Percentiles rank a stretch among this genome's conserved stretches.
Evolutionary conservation across 2,329 filamentous ascomycete species (phyloP).

Genomic region (Arthrocladium fulminans): DNA sequence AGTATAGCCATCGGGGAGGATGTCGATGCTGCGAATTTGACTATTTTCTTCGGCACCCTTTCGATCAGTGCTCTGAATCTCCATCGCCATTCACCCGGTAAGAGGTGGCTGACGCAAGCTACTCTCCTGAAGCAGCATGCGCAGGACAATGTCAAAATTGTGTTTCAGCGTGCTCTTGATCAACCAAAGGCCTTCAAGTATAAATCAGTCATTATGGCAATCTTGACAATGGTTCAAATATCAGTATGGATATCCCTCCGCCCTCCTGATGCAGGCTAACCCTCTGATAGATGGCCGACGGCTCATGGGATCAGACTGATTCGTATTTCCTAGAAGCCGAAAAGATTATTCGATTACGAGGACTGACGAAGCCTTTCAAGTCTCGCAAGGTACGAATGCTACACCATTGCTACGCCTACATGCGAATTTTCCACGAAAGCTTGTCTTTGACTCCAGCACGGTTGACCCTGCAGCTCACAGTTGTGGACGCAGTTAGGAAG

Average conservation of each 20-base stretch:
- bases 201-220: constrained; percentile 38
- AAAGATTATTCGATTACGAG: constrained; percentile 34
- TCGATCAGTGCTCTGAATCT: constrained; percentile 39
- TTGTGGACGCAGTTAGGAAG: constrained; percentile 9
- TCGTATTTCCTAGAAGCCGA: constrained; percentile 37
- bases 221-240: constrained; percentile 35
- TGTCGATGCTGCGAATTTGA: constrained; percentile 31
- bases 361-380: constrained; percentile 30
- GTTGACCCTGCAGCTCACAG: background rate
- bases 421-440: constrained; percentile 41
- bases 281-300: constrained; percentile 19
- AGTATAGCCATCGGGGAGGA: constrained; percentile 35
- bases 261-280: too few relatives aligned
- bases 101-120: constrained; percentile 30
- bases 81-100: constrained; percentile 23
- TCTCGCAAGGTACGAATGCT: constrained; percentile 37
- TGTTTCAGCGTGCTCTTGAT: constrained; percentile 29
- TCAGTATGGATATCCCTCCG: constrained; percentile 20
- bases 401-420: constrained; percentile 41
- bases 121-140: constrained; percentile 25
- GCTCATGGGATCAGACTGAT: constrained; percentile 29
- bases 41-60: constrained; percentile 34
- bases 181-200: constrained; percentile 34
- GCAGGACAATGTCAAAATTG: constrained; percentile 27
- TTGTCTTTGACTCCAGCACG: constrained; percentile 23